Conservation (phyloP, 768 basidiomycete genomes). For the Rhodocollybia butyracea region DNA sequence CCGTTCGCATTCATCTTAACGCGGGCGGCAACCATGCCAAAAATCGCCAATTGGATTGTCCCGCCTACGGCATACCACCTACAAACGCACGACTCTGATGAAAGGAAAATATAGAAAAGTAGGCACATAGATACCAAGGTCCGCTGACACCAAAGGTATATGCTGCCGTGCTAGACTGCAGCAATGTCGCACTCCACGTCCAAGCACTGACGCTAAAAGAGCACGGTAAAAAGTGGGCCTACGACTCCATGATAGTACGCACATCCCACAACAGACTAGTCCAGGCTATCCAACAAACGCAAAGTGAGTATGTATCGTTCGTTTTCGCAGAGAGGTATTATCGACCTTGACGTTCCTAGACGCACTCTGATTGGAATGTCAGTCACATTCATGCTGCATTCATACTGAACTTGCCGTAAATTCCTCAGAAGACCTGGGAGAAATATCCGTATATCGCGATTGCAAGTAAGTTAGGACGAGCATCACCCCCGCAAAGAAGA, state of each 20-base stretch:
- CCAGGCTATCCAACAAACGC: constrained; percentile 31
- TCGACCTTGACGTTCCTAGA: constrained; percentile 44
- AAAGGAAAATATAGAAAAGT: background rate
- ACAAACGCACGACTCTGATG: background rate
- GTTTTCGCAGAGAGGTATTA: background rate
- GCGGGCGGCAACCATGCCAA: constrained; percentile 50
- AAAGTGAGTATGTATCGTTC: background rate
- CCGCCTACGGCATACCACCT: constrained; percentile 53
- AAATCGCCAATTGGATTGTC: constrained; percentile 53
- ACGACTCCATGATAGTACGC: constrained; percentile 4
- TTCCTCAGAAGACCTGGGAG: constrained; percentile 45
- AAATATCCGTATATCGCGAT: constrained; percentile 42
- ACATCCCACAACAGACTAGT: constrained; percentile 49
- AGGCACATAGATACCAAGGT: constrained; percentile 32
- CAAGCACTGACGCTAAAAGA: constrained; percentile 44
- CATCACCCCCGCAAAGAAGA: constrained; percentile 49
- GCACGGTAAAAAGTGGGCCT: background rate
- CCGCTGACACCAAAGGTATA: constrained; percentile 52
- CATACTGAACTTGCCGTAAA: constrained; percentile 40
- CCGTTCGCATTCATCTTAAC: constrained; percentile 60
- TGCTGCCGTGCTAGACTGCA: constrained; percentile 50
- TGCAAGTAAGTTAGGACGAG: constrained; percentile 41
- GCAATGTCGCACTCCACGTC: constrained; percentile 57
- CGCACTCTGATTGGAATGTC: constrained; percentile 32
- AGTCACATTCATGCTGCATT: background rate